Evolutionary conservation across 1,139 yeast species (phyloP), one percentile per base, ranked within the genome.

Genomic region (Ogataea hybrid): DNA sequence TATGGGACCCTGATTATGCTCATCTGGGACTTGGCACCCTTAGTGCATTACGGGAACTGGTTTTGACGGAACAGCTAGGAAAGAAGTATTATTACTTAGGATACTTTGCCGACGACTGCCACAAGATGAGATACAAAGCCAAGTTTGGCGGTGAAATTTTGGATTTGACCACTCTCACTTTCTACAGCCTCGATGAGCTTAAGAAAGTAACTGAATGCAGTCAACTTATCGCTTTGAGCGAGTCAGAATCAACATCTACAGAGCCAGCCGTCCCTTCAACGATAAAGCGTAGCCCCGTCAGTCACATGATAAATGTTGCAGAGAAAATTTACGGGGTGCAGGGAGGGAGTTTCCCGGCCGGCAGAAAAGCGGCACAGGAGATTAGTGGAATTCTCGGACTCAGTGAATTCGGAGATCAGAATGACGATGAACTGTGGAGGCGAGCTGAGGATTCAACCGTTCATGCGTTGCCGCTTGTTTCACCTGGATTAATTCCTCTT

Each of bases 1-100:
- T 89, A 14, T 88, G 95, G 87, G 94, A 89, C 57, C 95, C 95
- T 0, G 90, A 80, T 47, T 83, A 72, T 59, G 79, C 82, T 2
- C 71, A 77, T 43, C 65, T 83, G 48, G 83, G 89, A 0, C 62
- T 89, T 29, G 97, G 97, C 0, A 85, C 87, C 23, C 60, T 89
- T 2, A 80, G 90, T 44, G 94, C 88, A 0, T 55, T 88, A 25
- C 64, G 86, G 29, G 97, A 90, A 56, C 66, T 87, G 37, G 70
- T 77, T 4, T 61, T 86, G 67, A 64, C 77, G 21, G 52, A 68
- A 20, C 56, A 62, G 37, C 59, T 75, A 42, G 58, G 53, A 5
- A 63, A 61, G 37, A 40, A 53, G 7, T 57, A 56, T 45, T 64
- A 64, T 40, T 62, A 60, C 32, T 62, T 88, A 64, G 97, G 94